These are phyloP conservation scores for Phytophthora macrochlamydospora DNA, from an alignment of 352 stramenopile genomes.

Conservation along the genomic window DNA sequence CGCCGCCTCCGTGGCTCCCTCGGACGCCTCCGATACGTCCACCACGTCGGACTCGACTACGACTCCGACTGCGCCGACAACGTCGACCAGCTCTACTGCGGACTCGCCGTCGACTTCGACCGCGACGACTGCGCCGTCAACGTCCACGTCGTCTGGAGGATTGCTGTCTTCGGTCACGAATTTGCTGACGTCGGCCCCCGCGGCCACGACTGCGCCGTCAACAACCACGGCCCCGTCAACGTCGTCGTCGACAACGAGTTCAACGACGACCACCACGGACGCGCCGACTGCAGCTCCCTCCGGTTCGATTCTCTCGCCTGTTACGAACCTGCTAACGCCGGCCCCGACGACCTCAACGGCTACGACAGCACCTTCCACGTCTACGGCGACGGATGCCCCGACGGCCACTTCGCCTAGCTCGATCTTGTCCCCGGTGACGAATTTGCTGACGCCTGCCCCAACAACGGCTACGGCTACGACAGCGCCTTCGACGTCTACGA, in stretches of 20 bases:
- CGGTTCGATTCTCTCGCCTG: constrained; percentile 11
- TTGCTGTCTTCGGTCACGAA: neutral
- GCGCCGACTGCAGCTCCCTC: constrained; percentile 1
- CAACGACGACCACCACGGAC: constrained; percentile 12
- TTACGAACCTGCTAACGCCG: constrained; percentile 32
- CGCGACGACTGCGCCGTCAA: constrained; percentile 5
- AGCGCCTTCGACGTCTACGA: constrained; percentile 4
- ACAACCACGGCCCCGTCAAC: constrained; percentile 8
- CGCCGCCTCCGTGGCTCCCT: constrained; percentile 10
- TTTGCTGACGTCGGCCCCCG: neutral
- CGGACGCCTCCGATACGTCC: neutral
- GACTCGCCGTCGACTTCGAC: constrained; percentile 2
- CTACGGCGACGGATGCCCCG: constrained; percentile 13
- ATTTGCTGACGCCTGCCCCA: neutral
- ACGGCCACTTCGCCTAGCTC: constrained; percentile 10
- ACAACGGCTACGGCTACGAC: constrained; percentile 1
- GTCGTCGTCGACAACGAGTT: neutral
- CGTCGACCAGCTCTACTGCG: neutral
- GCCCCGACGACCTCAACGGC: constrained; percentile 12
- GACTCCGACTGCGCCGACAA: constrained; percentile 6
- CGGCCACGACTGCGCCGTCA: neutral
- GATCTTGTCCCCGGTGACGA: constrained; percentile 4
- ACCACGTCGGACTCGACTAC: neutral
- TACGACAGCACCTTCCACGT: neutral
- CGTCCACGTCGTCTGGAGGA: neutral